phyloP scores from a whole-genome alignment of 2,329 filamentous ascomycete species.

The Penicillium digitatum region DNA sequence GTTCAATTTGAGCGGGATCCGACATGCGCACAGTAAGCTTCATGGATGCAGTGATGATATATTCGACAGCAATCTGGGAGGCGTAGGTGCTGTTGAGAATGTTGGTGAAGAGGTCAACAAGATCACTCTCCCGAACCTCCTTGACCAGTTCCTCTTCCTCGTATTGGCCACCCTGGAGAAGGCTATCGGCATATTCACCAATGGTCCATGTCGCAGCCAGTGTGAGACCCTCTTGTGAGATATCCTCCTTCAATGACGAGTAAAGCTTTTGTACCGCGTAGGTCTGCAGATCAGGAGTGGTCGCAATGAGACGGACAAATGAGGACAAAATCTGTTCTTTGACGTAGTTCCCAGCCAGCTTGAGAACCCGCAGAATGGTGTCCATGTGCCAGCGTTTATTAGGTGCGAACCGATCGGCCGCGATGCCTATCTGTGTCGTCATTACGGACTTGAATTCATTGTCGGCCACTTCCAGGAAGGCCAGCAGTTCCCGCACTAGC shows the following conservation, averaged over 20 bases:
- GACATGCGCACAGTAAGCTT: constrained; percentile 87
- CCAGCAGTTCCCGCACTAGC: constrained; percentile 84
- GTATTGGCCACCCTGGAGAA: constrained; percentile 85
- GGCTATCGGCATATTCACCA: constrained; percentile 87
- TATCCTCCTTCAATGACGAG: constrained; percentile 84
- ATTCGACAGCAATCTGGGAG: constrained; percentile 86
- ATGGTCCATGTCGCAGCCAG: constrained; percentile 95
- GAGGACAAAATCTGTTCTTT: constrained; percentile 97
- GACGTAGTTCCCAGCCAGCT: constrained; percentile 90
- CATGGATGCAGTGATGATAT: constrained; percentile 91
- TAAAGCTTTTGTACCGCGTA: constrained; percentile 97
- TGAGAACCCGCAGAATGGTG: constrained; percentile 91
- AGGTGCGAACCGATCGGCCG: constrained; percentile 90
- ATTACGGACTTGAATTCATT: constrained; percentile 98
- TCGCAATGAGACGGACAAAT: constrained; percentile 91
- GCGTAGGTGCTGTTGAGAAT: constrained; percentile 95
- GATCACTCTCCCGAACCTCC: constrained; percentile 78
- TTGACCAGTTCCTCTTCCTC: constrained; percentile 88
- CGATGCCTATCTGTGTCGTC: constrained; percentile 96
- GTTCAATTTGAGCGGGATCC: constrained; percentile 79
- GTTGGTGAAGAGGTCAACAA: constrained; percentile 86
- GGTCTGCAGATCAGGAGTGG: constrained; percentile 88
- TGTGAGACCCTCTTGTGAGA: constrained; percentile 93
- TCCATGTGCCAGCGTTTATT: constrained; percentile 99
- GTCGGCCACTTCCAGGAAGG: constrained; percentile 94